phyloP scores from a whole-genome alignment of 192 early-diverging fungal species.

The Coemansia sp. region DNA sequence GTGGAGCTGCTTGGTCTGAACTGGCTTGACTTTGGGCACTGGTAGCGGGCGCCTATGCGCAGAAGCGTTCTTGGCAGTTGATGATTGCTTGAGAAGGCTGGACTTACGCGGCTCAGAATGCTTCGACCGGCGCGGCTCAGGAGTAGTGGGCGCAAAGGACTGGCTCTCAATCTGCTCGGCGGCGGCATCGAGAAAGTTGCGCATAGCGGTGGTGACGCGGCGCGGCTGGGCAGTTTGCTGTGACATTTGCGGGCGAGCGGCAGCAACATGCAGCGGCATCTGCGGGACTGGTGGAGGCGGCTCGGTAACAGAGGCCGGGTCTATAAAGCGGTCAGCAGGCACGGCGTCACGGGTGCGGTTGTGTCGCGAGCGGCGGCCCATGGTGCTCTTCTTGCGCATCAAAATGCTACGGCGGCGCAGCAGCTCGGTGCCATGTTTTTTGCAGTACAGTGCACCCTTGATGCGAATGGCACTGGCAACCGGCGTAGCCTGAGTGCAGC shows the following conservation, averaged over 20 bases:
- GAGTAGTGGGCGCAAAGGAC: slow-evolving; percentile 25
- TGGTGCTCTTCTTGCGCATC: slow-evolving; percentile 59
- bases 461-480: slow-evolving; percentile 43
- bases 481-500: slow-evolving; percentile 48
- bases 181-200: slow-evolving; percentile 52
- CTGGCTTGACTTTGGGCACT: slow-evolving; percentile 20
- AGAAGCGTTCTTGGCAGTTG: not conserved
- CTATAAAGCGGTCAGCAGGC: slow-evolving; percentile 24
- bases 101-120: not conserved
- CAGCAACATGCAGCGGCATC: slow-evolving; percentile 39
- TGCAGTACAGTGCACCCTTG: slow-evolving; percentile 56
- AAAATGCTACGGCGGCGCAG: slow-evolving; percentile 57
- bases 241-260: slow-evolving; percentile 3
- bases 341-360: slow-evolving; percentile 27
- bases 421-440: slow-evolving; percentile 52
- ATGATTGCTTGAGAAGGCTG: not conserved
- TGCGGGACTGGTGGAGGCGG: slow-evolving; percentile 31
- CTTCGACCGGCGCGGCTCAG: slow-evolving; percentile 11
- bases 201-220: slow-evolving; percentile 42
- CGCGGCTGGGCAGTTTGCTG: slow-evolving; percentile 9
- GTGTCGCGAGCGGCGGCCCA: slow-evolving; percentile 52
- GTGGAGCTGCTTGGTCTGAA: not conserved
- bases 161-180: slow-evolving; percentile 54
- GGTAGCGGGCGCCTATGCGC: slow-evolving; percentile 21
- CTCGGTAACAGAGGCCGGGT: not conserved